Conservation (phyloP, 1,284 basidiomycete species). For the Ganoderma sinense region DNA sequence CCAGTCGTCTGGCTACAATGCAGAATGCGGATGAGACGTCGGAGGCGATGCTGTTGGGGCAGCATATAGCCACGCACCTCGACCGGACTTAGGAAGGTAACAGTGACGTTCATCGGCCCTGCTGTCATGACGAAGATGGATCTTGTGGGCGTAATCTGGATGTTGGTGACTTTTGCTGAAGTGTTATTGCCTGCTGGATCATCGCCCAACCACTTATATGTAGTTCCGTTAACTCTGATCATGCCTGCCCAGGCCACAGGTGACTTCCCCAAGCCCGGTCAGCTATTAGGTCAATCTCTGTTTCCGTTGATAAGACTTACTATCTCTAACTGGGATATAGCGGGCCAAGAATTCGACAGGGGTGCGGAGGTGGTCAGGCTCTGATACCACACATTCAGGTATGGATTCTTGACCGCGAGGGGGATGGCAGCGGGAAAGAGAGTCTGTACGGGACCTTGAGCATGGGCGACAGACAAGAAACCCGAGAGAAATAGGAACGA, state of each 20-base stretch:
- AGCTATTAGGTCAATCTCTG: background rate
- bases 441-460: slow-evolving; percentile 17
- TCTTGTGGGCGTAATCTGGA: slow-evolving; percentile 28
- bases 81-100: slow-evolving; percentile 33
- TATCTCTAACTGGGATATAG: slow-evolving; percentile 12
- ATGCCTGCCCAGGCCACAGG: slow-evolving; percentile 28
- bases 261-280: background rate
- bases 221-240: slow-evolving; percentile 31
- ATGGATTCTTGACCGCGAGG: slow-evolving; percentile 23
- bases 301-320: background rate
- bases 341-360: slow-evolving; percentile 15
- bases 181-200: background rate
- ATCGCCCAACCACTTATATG: slow-evolving; percentile 30
- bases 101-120: slow-evolving; percentile 30
- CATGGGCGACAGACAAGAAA: slow-evolving; percentile 16
- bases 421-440: slow-evolving; percentile 25
- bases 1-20: slow-evolving; percentile 38
- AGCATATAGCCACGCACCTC: slow-evolving; percentile 25
- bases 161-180: slow-evolving; percentile 16
- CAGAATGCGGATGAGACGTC: background rate
- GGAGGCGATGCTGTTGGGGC: background rate
- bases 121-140: slow-evolving; percentile 26
- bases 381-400: slow-evolving; percentile 22
- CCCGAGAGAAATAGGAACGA: slow-evolving; percentile 16
- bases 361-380: background rate